Percentiles rank a stretch among this genome's conserved stretches.
Conservation (phyloP, 2,329 filamentous ascomycete genomes). For the Alternaria burnsii region DNA sequence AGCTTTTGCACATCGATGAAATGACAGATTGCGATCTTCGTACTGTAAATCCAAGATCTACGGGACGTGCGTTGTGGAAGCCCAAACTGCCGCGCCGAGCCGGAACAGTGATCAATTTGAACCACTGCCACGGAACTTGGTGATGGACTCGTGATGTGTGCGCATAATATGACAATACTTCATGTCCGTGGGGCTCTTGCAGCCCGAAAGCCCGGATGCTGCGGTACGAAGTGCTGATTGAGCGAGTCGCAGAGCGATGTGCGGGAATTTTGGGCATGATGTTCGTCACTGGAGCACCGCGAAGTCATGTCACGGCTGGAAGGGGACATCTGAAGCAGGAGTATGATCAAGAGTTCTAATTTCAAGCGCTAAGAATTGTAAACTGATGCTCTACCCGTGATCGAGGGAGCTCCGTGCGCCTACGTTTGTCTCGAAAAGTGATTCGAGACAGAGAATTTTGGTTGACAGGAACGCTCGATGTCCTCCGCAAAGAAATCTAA, state of each 20-base stretch:
- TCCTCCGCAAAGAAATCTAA: neutral
- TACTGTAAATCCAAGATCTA: neutral
- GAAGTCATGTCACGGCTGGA: neutral
- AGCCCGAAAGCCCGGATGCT: neutral
- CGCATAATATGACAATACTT: neutral
- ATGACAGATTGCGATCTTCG: slow-evolving; percentile 1
- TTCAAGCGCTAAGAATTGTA: slow-evolving; percentile 24
- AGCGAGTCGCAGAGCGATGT: neutral
- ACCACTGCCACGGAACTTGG: neutral
- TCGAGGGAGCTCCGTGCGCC: slow-evolving; percentile 43
- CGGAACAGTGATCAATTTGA: slow-evolving; percentile 2
- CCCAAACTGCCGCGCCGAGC: slow-evolving; percentile 6
- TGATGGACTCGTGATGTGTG: slow-evolving; percentile 1
- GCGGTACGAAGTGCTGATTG: neutral
- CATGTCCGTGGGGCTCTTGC: neutral
- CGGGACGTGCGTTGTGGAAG: slow-evolving; percentile 2
- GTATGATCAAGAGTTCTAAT: neutral
- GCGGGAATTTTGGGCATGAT: neutral
- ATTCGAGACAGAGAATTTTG: slow-evolving; percentile 18
- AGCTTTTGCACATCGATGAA: neutral
- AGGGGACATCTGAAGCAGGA: neutral
- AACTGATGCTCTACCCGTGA: slow-evolving; percentile 42
- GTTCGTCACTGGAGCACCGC: neutral
- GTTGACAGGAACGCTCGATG: slow-evolving; percentile 5
- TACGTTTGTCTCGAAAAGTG: slow-evolving; percentile 26